Evolutionary conservation across 371 early-diverging fungal species (phyloP).

Genomic region (Rhizomucor miehei): DNA sequence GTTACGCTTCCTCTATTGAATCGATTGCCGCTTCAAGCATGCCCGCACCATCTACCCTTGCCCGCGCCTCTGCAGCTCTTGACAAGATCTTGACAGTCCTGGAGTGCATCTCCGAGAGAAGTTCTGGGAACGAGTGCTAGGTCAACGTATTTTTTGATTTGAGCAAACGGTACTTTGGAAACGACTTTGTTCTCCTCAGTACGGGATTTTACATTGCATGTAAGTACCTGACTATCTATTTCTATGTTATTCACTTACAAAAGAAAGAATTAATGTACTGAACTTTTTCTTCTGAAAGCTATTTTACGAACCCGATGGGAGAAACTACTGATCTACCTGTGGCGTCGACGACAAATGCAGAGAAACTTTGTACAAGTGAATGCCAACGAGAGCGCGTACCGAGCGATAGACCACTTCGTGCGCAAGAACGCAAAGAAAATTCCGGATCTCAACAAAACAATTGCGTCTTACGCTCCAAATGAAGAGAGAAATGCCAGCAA

Average conservation of each 20-base stretch:
- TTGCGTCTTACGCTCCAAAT: constrained; percentile 7
- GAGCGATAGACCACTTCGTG: constrained; percentile 17
- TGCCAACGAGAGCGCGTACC: constrained; percentile 14
- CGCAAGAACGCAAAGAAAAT: constrained; percentile 15
- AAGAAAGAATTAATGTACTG: background rate
- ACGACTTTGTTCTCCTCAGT: constrained; percentile 33
- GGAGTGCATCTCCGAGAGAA: constrained; percentile 30
- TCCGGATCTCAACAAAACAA: constrained; percentile 7
- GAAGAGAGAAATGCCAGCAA: constrained; percentile 14
- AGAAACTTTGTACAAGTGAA: constrained; percentile 11
- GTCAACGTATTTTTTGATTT: constrained; percentile 25
- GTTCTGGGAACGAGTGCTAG: constrained; percentile 28
- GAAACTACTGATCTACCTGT: constrained; percentile 8
- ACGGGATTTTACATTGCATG: constrained; percentile 28
- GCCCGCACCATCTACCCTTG: no score
- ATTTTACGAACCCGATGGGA: constrained; percentile 28
- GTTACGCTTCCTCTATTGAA: no score
- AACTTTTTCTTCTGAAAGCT: constrained; percentile 13
- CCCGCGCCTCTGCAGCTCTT: background rate
- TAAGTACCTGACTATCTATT: constrained; percentile 6
- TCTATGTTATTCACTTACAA: no score
- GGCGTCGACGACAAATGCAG: constrained; percentile 4
- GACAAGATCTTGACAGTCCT: constrained; percentile 21
- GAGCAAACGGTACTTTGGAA: constrained; percentile 35
- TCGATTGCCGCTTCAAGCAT: no score